phyloP scores from a whole-genome alignment of 2,329 filamentous ascomycete species.

The Lecanosticta acicola region DNA sequence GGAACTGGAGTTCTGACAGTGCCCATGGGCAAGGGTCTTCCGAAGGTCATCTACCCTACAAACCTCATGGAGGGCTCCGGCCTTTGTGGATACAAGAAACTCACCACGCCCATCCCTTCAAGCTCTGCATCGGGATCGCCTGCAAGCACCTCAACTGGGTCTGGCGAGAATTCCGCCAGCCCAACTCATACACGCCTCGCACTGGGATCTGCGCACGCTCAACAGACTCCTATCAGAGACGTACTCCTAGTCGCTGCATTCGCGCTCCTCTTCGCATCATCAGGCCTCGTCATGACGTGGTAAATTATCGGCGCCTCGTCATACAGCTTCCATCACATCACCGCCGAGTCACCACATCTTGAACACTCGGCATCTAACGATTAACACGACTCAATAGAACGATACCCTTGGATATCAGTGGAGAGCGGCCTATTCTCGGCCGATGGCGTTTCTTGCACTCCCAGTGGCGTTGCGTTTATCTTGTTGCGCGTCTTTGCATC shows the following conservation, averaged over 20 bases:
- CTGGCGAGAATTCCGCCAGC: constrained; percentile 2
- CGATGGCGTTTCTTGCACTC: no score
- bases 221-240: not conserved
- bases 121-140: constrained; percentile 16
- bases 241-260: not conserved
- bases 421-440: no score
- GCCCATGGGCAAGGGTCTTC: constrained; percentile 32
- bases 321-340: no score
- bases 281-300: not conserved
- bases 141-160: no score
- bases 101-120: not conserved
- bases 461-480: no score
- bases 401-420: no score
- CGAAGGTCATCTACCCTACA: constrained; percentile 32
- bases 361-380: no score
- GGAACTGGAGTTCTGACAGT: constrained; percentile 26
- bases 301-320: not conserved
- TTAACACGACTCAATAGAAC: no score
- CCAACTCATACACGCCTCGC: constrained; percentile 5
- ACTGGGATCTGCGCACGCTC: constrained; percentile 3
- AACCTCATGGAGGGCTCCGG: constrained; percentile 21
- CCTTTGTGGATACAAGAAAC: constrained; percentile 20
- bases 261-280: not conserved
- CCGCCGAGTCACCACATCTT: no score
- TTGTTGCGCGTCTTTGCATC: no score